Evolutionary conservation across 2,329 filamentous ascomycete species (phyloP).

Genomic region (Rhytidhysteron rufulum): DNA sequence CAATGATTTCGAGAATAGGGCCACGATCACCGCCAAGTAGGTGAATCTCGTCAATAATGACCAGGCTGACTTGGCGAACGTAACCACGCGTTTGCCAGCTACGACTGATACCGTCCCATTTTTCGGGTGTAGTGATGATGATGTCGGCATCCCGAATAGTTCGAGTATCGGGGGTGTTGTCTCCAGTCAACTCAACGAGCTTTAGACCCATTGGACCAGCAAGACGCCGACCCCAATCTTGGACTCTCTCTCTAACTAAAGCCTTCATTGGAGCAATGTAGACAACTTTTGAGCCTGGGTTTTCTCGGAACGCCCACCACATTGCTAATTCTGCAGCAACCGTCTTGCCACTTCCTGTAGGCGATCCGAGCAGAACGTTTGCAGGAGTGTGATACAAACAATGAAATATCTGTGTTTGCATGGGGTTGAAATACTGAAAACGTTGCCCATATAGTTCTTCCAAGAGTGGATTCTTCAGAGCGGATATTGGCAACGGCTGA

Average conservation of each 20-base stretch:
- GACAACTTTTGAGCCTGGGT: conserved; percentile 92
- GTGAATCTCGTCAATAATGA: conserved; percentile 99
- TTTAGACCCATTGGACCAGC: conserved; percentile 80
- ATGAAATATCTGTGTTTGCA: conserved; percentile 99
- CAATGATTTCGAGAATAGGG: conserved; percentile 97
- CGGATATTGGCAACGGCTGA: conserved; percentile 81
- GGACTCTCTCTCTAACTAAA: conserved; percentile 89
- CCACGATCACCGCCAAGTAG: conserved; percentile 93
- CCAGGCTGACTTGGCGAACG: conserved; percentile 87
- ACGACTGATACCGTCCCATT: conserved; percentile 99
- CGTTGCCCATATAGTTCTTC: conserved; percentile 85
- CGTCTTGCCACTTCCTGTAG: conserved; percentile 96
- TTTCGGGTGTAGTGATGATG: conserved; percentile 98
- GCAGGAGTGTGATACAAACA: conserved; percentile 87
- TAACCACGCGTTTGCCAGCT: conserved; percentile 98
- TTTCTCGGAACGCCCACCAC: conserved; percentile 98
- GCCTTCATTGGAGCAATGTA: conserved; percentile 99
- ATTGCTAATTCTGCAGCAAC: conserved; percentile 94
- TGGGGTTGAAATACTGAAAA: conserved; percentile 97
- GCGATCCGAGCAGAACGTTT: conserved; percentile 91
- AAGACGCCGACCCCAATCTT: conserved; percentile 86
- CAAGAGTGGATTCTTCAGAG: conserved; percentile 78
- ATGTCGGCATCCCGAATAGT: conserved; percentile 96
- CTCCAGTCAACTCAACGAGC: conserved; percentile 91
- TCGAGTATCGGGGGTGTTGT: conserved; percentile 95